These are phyloP conservation scores for Mariannaea elegans DNA, from an alignment of 2,329 filamentous ascomycete species.

Conservation along the genomic window DNA sequence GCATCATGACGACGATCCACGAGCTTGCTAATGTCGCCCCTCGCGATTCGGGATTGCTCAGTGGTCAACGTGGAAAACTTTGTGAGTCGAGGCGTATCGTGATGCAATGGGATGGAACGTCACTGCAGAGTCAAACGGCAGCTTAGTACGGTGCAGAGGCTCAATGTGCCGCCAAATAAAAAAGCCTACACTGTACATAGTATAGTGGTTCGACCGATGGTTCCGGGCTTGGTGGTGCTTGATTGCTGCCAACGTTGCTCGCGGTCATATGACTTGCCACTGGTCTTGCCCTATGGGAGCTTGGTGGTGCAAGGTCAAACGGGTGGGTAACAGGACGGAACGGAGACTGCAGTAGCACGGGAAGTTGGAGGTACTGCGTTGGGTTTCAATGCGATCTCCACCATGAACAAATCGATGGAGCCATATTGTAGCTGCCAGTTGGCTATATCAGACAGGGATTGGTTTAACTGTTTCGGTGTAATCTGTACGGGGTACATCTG, in stretches of 20 bases:
- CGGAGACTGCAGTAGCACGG: background rate
- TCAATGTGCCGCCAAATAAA: slow-evolving; percentile 13
- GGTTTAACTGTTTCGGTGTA: too few species aligned
- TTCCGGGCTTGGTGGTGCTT: slow-evolving; percentile 1
- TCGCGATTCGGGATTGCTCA: slow-evolving; percentile 5
- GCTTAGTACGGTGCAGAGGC: slow-evolving; percentile 4
- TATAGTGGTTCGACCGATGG: background rate
- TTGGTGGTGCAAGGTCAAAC: background rate
- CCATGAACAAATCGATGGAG: too few species aligned
- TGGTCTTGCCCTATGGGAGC: background rate
- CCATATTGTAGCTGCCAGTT: too few species aligned
- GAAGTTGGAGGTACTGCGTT: background rate
- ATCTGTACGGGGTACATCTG: too few species aligned
- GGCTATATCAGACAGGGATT: too few species aligned
- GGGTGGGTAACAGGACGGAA: background rate
- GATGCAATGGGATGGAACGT: slow-evolving; percentile 30
- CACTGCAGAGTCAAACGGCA: slow-evolving; percentile 7
- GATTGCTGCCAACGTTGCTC: slow-evolving; percentile 19
- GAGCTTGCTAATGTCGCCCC: background rate
- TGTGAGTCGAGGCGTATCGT: slow-evolving; percentile 12
- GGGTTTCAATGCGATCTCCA: background rate
- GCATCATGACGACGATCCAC: slow-evolving; percentile 24
- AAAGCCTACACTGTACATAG: background rate
- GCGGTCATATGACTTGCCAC: slow-evolving; percentile 24
- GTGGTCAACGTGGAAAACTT: slow-evolving; percentile 3